phyloP scores from a whole-genome alignment of 768 basidiomycete species.

The Russula sp. region DNA sequence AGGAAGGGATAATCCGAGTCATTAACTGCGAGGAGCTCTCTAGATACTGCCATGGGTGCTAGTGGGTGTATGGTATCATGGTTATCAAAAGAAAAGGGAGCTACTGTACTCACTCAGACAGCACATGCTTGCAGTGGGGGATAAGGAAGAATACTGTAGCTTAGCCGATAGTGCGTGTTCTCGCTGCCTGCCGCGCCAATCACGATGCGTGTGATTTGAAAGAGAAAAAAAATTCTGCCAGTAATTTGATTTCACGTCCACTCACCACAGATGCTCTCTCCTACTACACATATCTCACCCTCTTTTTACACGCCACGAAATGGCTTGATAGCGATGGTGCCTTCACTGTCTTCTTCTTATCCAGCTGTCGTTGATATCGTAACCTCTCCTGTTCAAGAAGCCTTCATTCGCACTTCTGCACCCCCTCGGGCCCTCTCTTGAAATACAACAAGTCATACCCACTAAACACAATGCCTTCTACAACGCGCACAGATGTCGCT shows the following conservation, averaged over 20 bases:
- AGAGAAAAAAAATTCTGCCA: background rate
- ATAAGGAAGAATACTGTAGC: too few species aligned
- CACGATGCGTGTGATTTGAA: background rate
- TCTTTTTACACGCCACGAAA: too few species aligned
- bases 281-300: constrained; percentile 1
- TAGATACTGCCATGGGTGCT: too few species aligned
- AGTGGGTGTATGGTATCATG: too few species aligned
- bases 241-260: background rate
- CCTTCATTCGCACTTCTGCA: constrained; percentile 7
- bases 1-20: too few species aligned
- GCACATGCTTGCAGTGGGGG: too few species aligned
- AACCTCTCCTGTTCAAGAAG: constrained; percentile 10
- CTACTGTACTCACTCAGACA: too few species aligned
- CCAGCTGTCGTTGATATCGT: background rate
- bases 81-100: too few species aligned
- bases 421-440: constrained; percentile 7
- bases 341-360: constrained; percentile 1
- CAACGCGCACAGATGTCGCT: constrained; percentile 20
- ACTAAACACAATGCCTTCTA: background rate
- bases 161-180: too few species aligned
- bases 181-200: too few species aligned
- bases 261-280: constrained; percentile 12
- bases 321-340: background rate
- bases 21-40: too few species aligned
- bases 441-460: background rate